Evolutionary conservation across 2,329 filamentous ascomycete genomes (phyloP).

Genomic region (Fusarium scirpi): DNA sequence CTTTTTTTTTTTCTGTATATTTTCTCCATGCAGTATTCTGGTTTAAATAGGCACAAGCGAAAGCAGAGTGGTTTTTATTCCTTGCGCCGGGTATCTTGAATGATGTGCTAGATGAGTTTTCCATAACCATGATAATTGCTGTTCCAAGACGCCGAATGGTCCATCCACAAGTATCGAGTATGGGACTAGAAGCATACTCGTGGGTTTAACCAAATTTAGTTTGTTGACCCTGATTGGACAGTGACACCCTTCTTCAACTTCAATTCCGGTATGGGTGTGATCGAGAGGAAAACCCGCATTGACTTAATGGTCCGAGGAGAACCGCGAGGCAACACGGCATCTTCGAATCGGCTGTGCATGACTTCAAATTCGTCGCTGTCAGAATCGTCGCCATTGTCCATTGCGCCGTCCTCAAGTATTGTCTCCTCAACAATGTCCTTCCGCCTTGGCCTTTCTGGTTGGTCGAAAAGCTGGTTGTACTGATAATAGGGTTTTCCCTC

Average conservation of each 20-base stretch:
- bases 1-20: constrained; percentile 12
- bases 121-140: neutral
- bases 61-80: constrained; percentile 30
- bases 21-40: constrained; percentile 33
- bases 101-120: constrained; percentile 8
- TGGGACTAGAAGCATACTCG: neutral
- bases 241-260: constrained; percentile 61
- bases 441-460: constrained; percentile 51
- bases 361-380: constrained; percentile 66
- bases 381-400: constrained; percentile 41
- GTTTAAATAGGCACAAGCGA: constrained; percentile 30
- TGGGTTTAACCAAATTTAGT: constrained; percentile 9
- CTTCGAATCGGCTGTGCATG: constrained; percentile 68
- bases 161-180: neutral
- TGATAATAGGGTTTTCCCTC: constrained; percentile 64
- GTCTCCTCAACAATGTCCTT: constrained; percentile 58
- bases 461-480: constrained; percentile 68
- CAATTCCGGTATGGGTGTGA: constrained; percentile 66
- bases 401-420: constrained; percentile 49
- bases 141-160: constrained; percentile 19
- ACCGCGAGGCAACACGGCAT: constrained; percentile 62
- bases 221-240: constrained; percentile 59
- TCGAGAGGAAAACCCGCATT: constrained; percentile 71
- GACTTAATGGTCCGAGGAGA: constrained; percentile 62
- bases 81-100: constrained; percentile 39